phyloP scores from a whole-genome alignment of 768 basidiomycete genomes.

The Sporobolomyces phaffii region DNA sequence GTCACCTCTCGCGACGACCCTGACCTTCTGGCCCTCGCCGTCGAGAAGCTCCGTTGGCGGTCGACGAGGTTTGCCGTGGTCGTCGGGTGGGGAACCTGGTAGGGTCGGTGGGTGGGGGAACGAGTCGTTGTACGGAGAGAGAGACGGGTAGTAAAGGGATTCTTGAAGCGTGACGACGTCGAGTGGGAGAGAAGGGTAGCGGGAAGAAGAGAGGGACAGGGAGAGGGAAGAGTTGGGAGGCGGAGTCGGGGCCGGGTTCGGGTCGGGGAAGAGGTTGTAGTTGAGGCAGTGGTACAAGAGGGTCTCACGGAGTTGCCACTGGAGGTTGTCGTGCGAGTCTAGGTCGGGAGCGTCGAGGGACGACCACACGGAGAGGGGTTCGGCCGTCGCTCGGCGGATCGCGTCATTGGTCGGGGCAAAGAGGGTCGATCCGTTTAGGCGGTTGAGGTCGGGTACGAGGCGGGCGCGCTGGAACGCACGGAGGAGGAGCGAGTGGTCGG shows the following conservation, averaged over 20 bases:
- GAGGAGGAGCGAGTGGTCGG: slow-evolving; percentile 54
- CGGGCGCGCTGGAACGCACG: slow-evolving; percentile 71
- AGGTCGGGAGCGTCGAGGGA: slow-evolving; percentile 48
- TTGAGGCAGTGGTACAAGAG: slow-evolving; percentile 92
- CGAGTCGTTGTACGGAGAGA: slow-evolving; percentile 52
- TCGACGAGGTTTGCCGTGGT: slow-evolving; percentile 48
- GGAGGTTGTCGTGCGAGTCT: slow-evolving; percentile 66
- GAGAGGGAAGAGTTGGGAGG: not conserved
- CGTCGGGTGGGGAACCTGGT: slow-evolving; percentile 27
- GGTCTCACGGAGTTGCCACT: slow-evolving; percentile 77
- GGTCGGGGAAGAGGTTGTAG: slow-evolving; percentile 57
- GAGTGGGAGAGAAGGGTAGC: slow-evolving; percentile 46
- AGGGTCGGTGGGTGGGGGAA: slow-evolving; percentile 28
- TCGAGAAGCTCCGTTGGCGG: slow-evolving; percentile 70
- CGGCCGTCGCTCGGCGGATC: slow-evolving; percentile 50
- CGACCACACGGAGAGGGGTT: slow-evolving; percentile 6
- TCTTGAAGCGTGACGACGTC: slow-evolving; percentile 63
- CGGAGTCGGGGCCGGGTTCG: slow-evolving; percentile 41
- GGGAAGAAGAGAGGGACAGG: no score
- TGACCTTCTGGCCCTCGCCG: slow-evolving; percentile 70
- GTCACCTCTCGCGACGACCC: slow-evolving; percentile 47
- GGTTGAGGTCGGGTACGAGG: slow-evolving; percentile 86
- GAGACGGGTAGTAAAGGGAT: slow-evolving; percentile 62
- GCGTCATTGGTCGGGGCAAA: slow-evolving; percentile 97
- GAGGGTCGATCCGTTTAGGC: slow-evolving; percentile 70